Percentiles rank a stretch among this genome's conserved stretches.
Conservation (phyloP, 2,329 filamentous ascomycete genomes). For the Nannizziopsis barbatae region DNA sequence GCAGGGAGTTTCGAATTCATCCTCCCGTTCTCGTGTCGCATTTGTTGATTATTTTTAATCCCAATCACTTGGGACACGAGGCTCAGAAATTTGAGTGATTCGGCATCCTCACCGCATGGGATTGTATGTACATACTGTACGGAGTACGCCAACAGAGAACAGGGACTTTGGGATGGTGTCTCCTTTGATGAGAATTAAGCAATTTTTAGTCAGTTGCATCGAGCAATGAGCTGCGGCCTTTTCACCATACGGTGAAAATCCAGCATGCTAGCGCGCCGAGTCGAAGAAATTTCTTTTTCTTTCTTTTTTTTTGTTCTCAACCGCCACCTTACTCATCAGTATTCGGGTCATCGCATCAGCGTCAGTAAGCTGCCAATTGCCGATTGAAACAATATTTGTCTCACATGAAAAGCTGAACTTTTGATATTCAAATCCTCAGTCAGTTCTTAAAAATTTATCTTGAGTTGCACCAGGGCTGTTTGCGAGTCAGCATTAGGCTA, state of each 20-base stretch:
- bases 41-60: neutral
- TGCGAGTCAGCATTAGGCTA: neutral
- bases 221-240: conserved; percentile 7
- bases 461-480: conserved; percentile 1
- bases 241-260: conserved; percentile 1
- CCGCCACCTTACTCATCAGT: conserved; percentile 5
- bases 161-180: too few species aligned
- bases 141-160: too few species aligned
- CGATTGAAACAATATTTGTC: neutral
- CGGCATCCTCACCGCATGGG: neutral
- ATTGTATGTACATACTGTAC: too few species aligned
- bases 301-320: neutral
- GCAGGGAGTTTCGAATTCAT: neutral
- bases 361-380: neutral
- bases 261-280: neutral
- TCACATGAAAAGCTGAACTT: neutral
- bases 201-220: neutral
- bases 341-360: neutral
- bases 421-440: neutral
- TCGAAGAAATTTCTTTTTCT: neutral
- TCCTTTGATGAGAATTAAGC: conserved; percentile 3
- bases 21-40: conserved; percentile 4
- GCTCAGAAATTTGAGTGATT: neutral
- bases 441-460: neutral
- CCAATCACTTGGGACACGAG: conserved; percentile 9